phyloP scores from a whole-genome alignment of 2,329 filamentous ascomycete genomes.

The Cytospora paraplurivora region DNA sequence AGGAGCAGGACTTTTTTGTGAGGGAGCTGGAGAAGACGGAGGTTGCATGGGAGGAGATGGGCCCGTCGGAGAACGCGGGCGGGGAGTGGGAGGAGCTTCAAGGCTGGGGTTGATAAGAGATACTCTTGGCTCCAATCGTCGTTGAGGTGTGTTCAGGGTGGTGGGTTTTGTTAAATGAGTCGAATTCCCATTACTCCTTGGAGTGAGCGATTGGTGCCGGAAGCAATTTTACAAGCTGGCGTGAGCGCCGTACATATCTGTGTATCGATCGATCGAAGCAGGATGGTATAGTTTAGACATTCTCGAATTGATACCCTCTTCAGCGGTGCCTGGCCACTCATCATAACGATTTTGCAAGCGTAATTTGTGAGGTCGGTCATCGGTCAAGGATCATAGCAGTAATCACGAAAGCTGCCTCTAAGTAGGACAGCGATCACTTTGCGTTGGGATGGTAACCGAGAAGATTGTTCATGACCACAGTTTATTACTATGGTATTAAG shows the following conservation, averaged over 20 bases:
- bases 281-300: conserved; percentile 14
- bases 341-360: background rate
- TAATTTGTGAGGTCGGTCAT: background rate
- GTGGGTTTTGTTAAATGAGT: too few relatives aligned
- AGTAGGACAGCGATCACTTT: background rate
- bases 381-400: background rate
- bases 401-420: background rate
- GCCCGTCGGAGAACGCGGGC: conserved; percentile 36
- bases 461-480: background rate
- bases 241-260: conserved; percentile 5
- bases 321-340: conserved; percentile 1
- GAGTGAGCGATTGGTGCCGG: background rate
- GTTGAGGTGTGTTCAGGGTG: background rate
- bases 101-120: conserved; percentile 21
- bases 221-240: background rate
- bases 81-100: conserved; percentile 34
- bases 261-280: background rate
- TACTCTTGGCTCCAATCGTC: background rate
- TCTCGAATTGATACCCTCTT: conserved; percentile 27
- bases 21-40: conserved; percentile 76
- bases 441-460: background rate
- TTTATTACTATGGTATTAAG: background rate
- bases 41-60: conserved; percentile 49
- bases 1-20: conserved; percentile 79
- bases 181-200: background rate